phyloP scores from a whole-genome alignment of 2,329 filamentous ascomycete genomes.

The Apiospora kogelbergensis region DNA sequence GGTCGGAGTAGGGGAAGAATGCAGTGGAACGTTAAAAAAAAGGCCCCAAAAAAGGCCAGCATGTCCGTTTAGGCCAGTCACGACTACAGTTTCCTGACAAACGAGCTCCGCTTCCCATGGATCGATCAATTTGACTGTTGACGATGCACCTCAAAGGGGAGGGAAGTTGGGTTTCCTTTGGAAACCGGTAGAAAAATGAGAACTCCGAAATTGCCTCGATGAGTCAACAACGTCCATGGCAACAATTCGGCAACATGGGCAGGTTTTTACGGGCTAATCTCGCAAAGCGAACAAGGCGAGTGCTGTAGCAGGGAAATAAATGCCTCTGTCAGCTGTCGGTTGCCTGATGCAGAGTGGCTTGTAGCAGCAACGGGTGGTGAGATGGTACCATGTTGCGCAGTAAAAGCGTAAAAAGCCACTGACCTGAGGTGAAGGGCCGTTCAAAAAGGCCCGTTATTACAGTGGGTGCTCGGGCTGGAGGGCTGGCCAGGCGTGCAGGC shows the following conservation, averaged over 20 bases:
- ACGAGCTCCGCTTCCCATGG: neutral
- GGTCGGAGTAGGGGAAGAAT: neutral
- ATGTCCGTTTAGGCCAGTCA: neutral
- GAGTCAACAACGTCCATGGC: neutral
- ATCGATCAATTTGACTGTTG: neutral
- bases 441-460: neutral
- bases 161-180: neutral
- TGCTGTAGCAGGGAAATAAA: neutral
- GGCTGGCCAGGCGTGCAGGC: too few relatives aligned
- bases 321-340: slow-evolving; percentile 5
- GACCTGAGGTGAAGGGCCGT: neutral
- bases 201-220: neutral
- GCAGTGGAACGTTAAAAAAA: neutral
- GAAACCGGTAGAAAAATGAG: neutral
- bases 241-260: neutral
- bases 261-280: neutral
- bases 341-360: slow-evolving; percentile 6
- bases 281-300: neutral
- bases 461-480: neutral
- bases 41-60: neutral
- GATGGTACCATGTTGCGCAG: neutral
- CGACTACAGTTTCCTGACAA: neutral
- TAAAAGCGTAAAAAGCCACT: neutral
- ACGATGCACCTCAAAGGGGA: neutral
- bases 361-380: neutral